phyloP scores from a whole-genome alignment of 148 eudicot species.

The Bassia scoparia region DNA sequence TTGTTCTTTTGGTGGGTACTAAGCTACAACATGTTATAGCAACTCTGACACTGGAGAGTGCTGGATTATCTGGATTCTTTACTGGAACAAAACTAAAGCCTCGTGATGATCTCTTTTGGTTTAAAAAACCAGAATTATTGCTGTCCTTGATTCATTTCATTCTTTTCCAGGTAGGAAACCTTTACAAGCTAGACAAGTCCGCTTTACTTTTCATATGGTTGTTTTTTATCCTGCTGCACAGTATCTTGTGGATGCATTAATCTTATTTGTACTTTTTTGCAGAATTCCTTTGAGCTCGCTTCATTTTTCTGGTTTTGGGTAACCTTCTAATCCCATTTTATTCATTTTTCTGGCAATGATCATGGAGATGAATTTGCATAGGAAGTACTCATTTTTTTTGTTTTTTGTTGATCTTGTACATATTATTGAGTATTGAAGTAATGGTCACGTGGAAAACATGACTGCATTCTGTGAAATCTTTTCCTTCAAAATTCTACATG shows the following conservation, averaged over 20 bases:
- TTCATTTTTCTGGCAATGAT: too few relatives aligned
- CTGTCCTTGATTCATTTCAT: constrained; percentile 86
- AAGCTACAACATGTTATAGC: constrained; percentile 89
- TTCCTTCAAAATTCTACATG: too few relatives aligned
- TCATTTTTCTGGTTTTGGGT: constrained; percentile 99
- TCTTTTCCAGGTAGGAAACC: constrained; percentile 83
- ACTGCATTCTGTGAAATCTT: too few relatives aligned
- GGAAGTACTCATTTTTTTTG: too few relatives aligned
- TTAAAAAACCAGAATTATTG: constrained; percentile 76
- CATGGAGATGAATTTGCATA: too few relatives aligned
- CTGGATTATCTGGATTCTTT: constrained; percentile 61
- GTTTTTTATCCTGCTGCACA: background rate
- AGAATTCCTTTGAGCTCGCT: constrained; percentile 98
- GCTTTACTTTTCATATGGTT: background rate
- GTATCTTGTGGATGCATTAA: constrained; percentile 11
- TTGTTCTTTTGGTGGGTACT: constrained; percentile 80
- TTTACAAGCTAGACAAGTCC: constrained; percentile 4
- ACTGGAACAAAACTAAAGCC: constrained; percentile 63
- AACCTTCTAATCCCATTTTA: constrained; percentile 9
- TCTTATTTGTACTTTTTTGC: constrained; percentile 33
- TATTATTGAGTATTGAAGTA: too few relatives aligned
- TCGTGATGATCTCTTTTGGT: constrained; percentile 97
- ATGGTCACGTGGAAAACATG: too few relatives aligned
- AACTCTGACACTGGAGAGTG: constrained; percentile 86
- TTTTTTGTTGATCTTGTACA: too few relatives aligned